A percentile compares a stretch with the other conserved stretches of the same genome.
Conservation (phyloP, 352 stramenopile species). For the Globisporangium polare region DNA sequence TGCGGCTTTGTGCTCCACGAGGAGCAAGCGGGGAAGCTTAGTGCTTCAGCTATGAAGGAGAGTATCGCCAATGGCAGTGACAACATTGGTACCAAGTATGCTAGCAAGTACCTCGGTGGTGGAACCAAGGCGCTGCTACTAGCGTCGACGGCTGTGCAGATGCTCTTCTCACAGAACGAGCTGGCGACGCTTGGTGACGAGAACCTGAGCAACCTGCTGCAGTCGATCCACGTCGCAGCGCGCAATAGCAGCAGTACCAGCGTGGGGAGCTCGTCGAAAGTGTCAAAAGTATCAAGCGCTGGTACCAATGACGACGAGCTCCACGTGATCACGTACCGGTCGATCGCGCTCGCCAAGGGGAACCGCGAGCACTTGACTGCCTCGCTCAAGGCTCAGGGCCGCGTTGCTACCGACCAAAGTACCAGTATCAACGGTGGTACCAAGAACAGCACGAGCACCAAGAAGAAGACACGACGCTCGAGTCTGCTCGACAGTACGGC, state of each 20-base stretch:
- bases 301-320: constrained; percentile 21
- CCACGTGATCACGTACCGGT: constrained; percentile 70
- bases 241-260: constrained; percentile 10
- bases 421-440: not conserved
- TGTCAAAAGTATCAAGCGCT: not conserved
- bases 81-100: not conserved
- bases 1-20: constrained; percentile 51
- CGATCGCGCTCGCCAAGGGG: constrained; percentile 63
- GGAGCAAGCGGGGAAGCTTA: constrained; percentile 13
- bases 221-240: constrained; percentile 35
- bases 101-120: not conserved
- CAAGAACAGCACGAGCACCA: not conserved
- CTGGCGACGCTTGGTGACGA: constrained; percentile 31
- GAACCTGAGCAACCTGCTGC: constrained; percentile 32
- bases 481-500: constrained; percentile 47
- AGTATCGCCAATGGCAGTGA: constrained; percentile 2
- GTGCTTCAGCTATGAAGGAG: constrained; percentile 8
- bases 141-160: constrained; percentile 30
- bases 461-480: constrained; percentile 15
- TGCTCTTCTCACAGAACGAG: constrained; percentile 55
- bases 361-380: constrained; percentile 45
- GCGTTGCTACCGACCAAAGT: constrained; percentile 1
- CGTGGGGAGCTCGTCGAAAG: not conserved
- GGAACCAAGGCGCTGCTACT: constrained; percentile 17
- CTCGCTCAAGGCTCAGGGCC: constrained; percentile 10